phyloP scores from a whole-genome alignment of 306 rosid genomes.

The Ormosia semicastrata region DNA sequence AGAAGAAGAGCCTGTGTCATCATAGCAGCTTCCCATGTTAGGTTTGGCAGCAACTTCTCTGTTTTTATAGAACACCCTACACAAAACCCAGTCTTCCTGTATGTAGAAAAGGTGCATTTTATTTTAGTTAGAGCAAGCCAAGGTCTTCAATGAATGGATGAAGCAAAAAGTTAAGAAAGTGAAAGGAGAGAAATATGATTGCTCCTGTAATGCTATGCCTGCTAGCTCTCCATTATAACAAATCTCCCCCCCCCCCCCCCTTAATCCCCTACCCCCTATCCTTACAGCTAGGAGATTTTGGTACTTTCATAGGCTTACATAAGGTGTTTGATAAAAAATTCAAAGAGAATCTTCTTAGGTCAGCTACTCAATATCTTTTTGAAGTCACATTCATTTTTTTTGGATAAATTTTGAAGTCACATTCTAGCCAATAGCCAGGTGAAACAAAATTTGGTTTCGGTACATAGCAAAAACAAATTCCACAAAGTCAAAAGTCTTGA shows the following conservation, averaged over 20 bases:
- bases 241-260: neutral
- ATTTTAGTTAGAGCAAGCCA: neutral
- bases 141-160: neutral
- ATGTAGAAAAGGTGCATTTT: neutral
- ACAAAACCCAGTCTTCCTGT: constrained; percentile 93
- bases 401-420: neutral
- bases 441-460: constrained; percentile 34
- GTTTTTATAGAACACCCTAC: constrained; percentile 75
- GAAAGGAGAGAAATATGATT: too few species aligned
- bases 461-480: constrained; percentile 11
- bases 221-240: neutral
- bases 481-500: constrained; percentile 42
- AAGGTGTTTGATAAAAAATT: constrained; percentile 26
- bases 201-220: too few species aligned
- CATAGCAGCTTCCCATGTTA: constrained; percentile 60
- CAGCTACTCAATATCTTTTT: constrained; percentile 47
- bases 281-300: constrained; percentile 27
- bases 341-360: constrained; percentile 50
- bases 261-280: neutral
- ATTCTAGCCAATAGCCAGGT: constrained; percentile 35
- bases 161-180: neutral
- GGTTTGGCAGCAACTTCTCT: constrained; percentile 47
- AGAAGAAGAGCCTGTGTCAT: constrained; percentile 57
- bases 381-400: neutral
- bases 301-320: constrained; percentile 23